Base-by-base conservation (phyloP, 2,329 filamentous ascomycete species). In the Botrytis fragariae region DNA sequence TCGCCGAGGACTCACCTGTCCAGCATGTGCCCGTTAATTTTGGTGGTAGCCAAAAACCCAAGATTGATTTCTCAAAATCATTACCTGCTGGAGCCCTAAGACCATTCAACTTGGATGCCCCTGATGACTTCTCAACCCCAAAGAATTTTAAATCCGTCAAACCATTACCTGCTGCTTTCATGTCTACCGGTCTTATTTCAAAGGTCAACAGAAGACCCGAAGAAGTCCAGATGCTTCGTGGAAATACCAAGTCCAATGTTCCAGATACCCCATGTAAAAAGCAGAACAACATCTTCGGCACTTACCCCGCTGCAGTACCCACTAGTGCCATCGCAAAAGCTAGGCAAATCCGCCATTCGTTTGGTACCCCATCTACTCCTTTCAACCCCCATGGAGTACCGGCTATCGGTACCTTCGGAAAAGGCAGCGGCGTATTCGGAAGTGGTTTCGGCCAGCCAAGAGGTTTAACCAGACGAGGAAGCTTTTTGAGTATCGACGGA, bases 181-280 rank as follows among this genome's bases (percentile, higher is more conserved):
- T 94, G 86, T 98, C 96, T 1, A 98, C 96, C 0, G 95, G 95
- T 1, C 85, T 99, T 42, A 92, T 99, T 71, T 98, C 96, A 18
- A 99, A 99, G 84, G 93, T 97, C 82, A 97, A 96, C 79, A 91
- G 93, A 73, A 91, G 93, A 81, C 88, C 91, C 0, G 93, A 98
- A 77, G 88, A 93, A 69, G 88, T 82, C 76, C 83, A 85, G 79
- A 83, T 84, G 77, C 83, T 82, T 71, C 82, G 84, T 54, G 85
- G 84, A 37, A 84, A 84, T 42, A 87, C 87, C 82, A 90, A 91
- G 80, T 84, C 89, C 79, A 87, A 88, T 44, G 95, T 97, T 86
- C 95, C 96, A 0, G 96, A 98, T 80, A 99, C 96, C 1, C 96
- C 96, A 1, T 98, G 96, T 83, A 99, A 98, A 85, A 94, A 96